These are phyloP conservation scores for Stagonosporopsis rhizophila DNA, from an alignment of 2,329 filamentous ascomycete genomes.

Conservation along the genomic window DNA sequence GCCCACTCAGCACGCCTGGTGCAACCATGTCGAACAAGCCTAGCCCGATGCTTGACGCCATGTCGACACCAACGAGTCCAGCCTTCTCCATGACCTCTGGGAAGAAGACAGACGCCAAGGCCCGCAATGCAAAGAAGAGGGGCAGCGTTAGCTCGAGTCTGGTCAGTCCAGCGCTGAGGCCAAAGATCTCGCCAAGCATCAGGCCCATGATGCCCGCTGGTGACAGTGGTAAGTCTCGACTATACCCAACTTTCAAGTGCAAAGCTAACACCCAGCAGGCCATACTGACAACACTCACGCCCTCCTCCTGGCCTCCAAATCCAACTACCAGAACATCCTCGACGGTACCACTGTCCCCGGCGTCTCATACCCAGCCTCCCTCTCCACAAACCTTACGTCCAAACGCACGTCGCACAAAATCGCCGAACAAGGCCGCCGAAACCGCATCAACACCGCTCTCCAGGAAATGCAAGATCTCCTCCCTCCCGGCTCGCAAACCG, in stretches of 20 bases:
- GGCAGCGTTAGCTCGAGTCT: conserved; percentile 69
- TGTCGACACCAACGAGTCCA: conserved; percentile 59
- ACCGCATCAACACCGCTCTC: conserved; percentile 92
- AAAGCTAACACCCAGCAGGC: conserved; percentile 39
- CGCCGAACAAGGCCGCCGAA: conserved; percentile 92
- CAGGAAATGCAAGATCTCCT: conserved; percentile 89
- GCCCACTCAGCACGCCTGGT: conserved; percentile 60
- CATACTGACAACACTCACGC: conserved; percentile 66
- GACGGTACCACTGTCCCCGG: conserved; percentile 92
- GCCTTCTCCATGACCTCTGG: conserved; percentile 35
- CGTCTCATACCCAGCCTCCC: conserved; percentile 85
- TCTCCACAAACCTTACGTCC: conserved; percentile 92
- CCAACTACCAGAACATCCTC: conserved; percentile 96
- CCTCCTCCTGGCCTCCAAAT: conserved; percentile 88
- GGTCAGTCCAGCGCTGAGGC: conserved; percentile 84
- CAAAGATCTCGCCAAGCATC: conserved; percentile 92
- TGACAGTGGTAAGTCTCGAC: conserved; percentile 54
- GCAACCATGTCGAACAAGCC: conserved; percentile 42
- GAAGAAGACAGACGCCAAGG: conserved; percentile 43
- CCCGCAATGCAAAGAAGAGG: conserved; percentile 49
- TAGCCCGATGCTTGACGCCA: conserved; percentile 61
- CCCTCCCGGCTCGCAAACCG: conserved; percentile 59
- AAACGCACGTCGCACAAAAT: conserved; percentile 98
- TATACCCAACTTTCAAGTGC: neutral
- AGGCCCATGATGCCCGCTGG: conserved; percentile 83